These are phyloP conservation scores for Saturnispora halmiae DNA, from an alignment of 805 yeast genomes.

Conservation along the genomic window DNA sequence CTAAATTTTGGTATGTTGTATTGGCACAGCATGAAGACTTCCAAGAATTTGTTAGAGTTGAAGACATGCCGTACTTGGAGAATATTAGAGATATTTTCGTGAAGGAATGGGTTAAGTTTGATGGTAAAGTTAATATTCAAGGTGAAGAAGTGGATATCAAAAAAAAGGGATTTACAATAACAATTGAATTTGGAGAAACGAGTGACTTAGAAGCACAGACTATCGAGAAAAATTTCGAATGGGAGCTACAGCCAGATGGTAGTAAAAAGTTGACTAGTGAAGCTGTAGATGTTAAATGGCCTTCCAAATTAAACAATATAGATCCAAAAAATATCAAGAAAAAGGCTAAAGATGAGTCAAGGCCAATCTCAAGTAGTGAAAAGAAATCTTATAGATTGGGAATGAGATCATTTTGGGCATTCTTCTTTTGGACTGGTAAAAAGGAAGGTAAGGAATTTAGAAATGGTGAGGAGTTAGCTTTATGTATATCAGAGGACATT, in stretches of 20 bases:
- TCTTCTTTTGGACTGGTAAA: conserved; percentile 78
- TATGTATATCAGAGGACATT: conserved; percentile 64
- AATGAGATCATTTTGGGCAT: conserved; percentile 78
- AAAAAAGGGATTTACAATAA: conserved; percentile 42
- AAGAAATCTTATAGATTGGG: conserved; percentile 58
- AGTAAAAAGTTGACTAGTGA: conserved; percentile 48
- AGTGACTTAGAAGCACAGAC: conserved; percentile 45
- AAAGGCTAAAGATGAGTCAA: conserved; percentile 19
- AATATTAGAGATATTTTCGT: conserved; percentile 55
- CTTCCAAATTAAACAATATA: conserved; percentile 44
- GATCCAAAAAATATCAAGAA: conserved; percentile 45
- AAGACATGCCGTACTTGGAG: conserved; percentile 72
- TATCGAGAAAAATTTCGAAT: conserved; percentile 50
- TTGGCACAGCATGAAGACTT: conserved; percentile 79
- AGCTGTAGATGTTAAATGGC: conserved; percentile 59
- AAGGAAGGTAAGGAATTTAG: conserved; percentile 72
- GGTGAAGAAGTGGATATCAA: conserved; percentile 6
- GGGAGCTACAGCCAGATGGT: conserved; percentile 38
- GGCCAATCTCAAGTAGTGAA: conserved; percentile 38
- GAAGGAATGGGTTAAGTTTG: conserved; percentile 32
- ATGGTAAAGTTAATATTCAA: conserved; percentile 3
- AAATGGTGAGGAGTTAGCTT: conserved; percentile 70
- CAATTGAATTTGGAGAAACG: conserved; percentile 43
- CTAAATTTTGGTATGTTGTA: conserved; percentile 82
- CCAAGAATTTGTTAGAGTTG: conserved; percentile 66